These are phyloP conservation scores for Lophiostoma macrostomum DNA, from an alignment of 495 filamentous ascomycete genomes.

Conservation along the genomic window DNA sequence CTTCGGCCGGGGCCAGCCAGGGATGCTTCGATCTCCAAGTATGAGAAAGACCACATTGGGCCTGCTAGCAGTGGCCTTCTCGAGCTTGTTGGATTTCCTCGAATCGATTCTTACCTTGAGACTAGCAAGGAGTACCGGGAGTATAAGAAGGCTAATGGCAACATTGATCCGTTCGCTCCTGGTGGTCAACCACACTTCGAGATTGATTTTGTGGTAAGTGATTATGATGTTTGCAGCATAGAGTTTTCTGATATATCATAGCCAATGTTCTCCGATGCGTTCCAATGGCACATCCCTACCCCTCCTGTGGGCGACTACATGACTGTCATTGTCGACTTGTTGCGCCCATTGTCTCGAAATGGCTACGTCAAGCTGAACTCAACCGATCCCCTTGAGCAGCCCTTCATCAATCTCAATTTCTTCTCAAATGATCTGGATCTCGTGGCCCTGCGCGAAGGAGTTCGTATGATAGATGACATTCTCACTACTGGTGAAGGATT, in stretches of 20 bases:
- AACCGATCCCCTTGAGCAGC: conserved; percentile 49
- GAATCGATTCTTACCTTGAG: conserved; percentile 52
- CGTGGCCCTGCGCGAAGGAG: conserved; percentile 55
- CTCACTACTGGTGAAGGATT: conserved; percentile 55
- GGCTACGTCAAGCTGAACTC: conserved; percentile 47
- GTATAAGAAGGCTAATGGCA: conserved; percentile 51
- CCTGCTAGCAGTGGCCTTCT: conserved; percentile 52
- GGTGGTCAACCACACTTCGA: conserved; percentile 62
- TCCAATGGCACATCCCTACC: conserved; percentile 61
- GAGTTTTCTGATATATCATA: background rate
- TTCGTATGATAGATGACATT: conserved; percentile 55
- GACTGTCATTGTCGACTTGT: conserved; percentile 60
- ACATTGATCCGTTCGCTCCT: conserved; percentile 57
- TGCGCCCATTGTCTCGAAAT: conserved; percentile 50
- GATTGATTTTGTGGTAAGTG: conserved; percentile 63
- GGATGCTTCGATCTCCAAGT: conserved; percentile 47
- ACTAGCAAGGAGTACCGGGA: conserved; percentile 50
- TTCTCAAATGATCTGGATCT: conserved; percentile 56
- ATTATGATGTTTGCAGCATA: background rate
- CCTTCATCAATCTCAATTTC: conserved; percentile 61
- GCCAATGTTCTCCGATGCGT: conserved; percentile 57
- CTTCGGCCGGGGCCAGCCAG: conserved; percentile 49
- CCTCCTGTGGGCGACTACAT: conserved; percentile 50
- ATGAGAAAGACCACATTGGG: conserved; percentile 50
- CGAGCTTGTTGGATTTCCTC: conserved; percentile 56